Evolutionary conservation across 768 basidiomycete species (phyloP).

Genomic region (Boletus insuetus): DNA sequence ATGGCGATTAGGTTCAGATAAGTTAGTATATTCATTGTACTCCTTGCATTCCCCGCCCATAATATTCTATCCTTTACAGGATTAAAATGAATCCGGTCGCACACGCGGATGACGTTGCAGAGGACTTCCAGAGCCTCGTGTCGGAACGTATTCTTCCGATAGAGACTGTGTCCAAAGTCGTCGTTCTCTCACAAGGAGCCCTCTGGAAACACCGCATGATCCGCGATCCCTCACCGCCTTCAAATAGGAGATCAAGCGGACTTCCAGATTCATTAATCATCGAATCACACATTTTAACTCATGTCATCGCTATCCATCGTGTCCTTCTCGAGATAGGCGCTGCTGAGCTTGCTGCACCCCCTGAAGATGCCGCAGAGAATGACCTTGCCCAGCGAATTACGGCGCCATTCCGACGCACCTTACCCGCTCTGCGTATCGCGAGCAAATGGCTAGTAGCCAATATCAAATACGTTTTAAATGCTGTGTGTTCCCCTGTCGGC

Average conservation of each 20-base stretch:
- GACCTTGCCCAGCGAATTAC: constrained; percentile 82
- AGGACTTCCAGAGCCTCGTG: constrained; percentile 60
- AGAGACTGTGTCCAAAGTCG: constrained; percentile 71
- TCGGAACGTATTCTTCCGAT: constrained; percentile 67
- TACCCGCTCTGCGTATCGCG: constrained; percentile 84
- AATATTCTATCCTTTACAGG: constrained; percentile 9
- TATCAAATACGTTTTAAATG: constrained; percentile 59
- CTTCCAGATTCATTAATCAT: constrained; percentile 35
- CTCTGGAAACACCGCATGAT: constrained; percentile 84
- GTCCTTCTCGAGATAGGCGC: constrained; percentile 65
- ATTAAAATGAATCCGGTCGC: constrained; percentile 46
- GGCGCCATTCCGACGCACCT: constrained; percentile 77
- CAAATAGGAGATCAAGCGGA: constrained; percentile 25
- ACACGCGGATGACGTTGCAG: constrained; percentile 46
- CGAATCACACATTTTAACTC: constrained; percentile 65
- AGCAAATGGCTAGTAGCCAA: constrained; percentile 89
- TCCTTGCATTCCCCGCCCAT: background rate
- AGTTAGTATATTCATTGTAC: constrained; percentile 40
- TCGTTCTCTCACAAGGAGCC: constrained; percentile 75
- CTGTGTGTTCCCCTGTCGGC: constrained; percentile 32
- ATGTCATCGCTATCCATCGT: constrained; percentile 64
- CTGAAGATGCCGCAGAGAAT: constrained; percentile 50
- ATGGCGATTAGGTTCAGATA: constrained; percentile 55
- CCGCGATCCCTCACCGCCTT: constrained; percentile 42
- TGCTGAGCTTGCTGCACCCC: constrained; percentile 54